Evolutionary conservation across 176 grass and related monocot genomes (phyloP), one percentile per base, ranked within the genome.

Genomic region (Avena sativa): DNA sequence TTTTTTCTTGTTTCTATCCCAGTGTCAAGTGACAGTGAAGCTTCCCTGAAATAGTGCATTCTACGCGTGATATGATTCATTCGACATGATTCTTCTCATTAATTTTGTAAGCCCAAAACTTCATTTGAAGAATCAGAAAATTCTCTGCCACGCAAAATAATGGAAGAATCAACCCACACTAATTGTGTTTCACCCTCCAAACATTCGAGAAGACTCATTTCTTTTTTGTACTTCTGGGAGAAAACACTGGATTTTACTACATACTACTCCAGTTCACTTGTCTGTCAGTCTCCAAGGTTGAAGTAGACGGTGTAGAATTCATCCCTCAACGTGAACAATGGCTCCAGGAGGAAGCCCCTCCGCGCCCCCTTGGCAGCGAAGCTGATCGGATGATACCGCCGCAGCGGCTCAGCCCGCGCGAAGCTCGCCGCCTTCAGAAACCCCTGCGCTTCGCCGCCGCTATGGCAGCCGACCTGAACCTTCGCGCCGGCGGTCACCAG

Each of bases 271-370:
- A 52, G 14, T 30, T 89, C 15, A 86, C 73, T 51, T 68, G 4
- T 93, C 80, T 78, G 8, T 95, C 81, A 95, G 8, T 87, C 72
- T 28, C 78, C 83, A n/a, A 96, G 72, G 85, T 99, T 93, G 89
- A 99, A 99, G 83, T 94, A 96, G 46, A 96, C 38, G 20, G 92
- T 94, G 70, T 99, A 99, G 68, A 90, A 93, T 34, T 99, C 97
- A 51, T 99, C 97, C 47, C 76, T 89, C 92, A 99, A 36, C 67
- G 94, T 92, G 82, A 96, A 79, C 85, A 96, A 73, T 48, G 94
- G 97, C 83, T 99, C 90, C 43, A 99, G 81, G 75, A 96, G 66
- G 72, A 99, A 99, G 82, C 57, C 79, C 86, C 89, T 93, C 89
- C 82, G 75, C 53, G 67, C 56, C 2, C 97, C 97, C 63, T 51